Evolutionary conservation across 2,329 filamentous ascomycete genomes (phyloP).

Genomic region (Myriosclerotinia curreyana): DNA sequence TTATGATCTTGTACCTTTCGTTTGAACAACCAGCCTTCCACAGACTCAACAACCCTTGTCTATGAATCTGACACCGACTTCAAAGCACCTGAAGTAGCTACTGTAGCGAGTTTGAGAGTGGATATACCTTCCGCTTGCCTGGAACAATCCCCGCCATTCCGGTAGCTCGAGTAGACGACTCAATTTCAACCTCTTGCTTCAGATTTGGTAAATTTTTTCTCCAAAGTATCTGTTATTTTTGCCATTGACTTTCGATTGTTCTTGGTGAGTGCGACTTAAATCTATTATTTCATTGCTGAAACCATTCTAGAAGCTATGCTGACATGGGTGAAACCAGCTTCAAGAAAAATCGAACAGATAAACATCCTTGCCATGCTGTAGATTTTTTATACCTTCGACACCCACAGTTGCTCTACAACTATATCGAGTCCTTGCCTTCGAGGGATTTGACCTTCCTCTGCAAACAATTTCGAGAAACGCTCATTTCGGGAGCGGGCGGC

Average conservation of each 20-base stretch:
- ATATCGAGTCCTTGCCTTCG: slow-evolving; percentile 16
- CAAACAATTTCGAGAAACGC: not conserved
- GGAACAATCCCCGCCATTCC: slow-evolving; percentile 20
- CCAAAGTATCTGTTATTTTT: not conserved
- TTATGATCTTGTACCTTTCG: slow-evolving; percentile 6
- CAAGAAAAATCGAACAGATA: slow-evolving; percentile 13
- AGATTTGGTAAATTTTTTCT: not conserved
- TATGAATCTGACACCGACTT: slow-evolving; percentile 7
- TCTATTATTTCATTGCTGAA: not conserved
- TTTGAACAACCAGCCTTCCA: slow-evolving; percentile 4
- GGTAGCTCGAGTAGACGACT: slow-evolving; percentile 13
- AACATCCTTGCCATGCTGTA: slow-evolving; percentile 29
- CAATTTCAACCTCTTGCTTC: slow-evolving; percentile 10
- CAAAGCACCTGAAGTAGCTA: slow-evolving; percentile 17
- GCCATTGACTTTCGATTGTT: slow-evolving; percentile 3
- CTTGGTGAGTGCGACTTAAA: not conserved
- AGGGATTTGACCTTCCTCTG: slow-evolving; percentile 11
- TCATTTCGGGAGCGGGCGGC: slow-evolving; percentile 4
- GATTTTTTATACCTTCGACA: slow-evolving; percentile 23
- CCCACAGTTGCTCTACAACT: slow-evolving; percentile 21
- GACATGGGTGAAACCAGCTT: slow-evolving; percentile 18
- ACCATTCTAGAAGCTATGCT: not conserved
- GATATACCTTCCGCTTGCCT: slow-evolving; percentile 21
- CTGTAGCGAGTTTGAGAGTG: slow-evolving; percentile 16
- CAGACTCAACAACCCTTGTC: slow-evolving; percentile 1